Evolutionary conservation across 495 filamentous ascomycete genomes (phyloP).

Genomic region (Corynascus novoguineensis): DNA sequence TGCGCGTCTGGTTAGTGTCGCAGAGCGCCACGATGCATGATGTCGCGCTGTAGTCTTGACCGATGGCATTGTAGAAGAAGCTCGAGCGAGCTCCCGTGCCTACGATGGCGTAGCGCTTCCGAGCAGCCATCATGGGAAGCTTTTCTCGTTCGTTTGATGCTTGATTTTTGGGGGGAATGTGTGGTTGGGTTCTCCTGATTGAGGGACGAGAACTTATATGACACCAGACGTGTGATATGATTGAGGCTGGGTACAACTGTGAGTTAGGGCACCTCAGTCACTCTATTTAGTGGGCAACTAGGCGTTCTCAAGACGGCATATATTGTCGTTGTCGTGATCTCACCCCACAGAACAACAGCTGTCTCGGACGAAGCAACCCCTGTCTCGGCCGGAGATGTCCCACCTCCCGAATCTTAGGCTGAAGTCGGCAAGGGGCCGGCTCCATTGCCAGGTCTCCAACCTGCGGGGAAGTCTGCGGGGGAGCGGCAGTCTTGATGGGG

Average conservation of each 20-base stretch:
- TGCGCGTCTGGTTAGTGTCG: slow-evolving; percentile 45
- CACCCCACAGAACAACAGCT: not conserved
- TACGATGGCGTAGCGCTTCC: slow-evolving; percentile 41
- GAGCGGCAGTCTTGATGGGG: too few relatives aligned
- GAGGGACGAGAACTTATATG: too few relatives aligned
- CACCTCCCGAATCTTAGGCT: slow-evolving; percentile 16
- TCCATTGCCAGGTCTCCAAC: not conserved
- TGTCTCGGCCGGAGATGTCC: slow-evolving; percentile 15
- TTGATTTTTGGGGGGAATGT: not conserved
- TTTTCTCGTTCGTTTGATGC: not conserved
- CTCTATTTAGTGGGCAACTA: too few relatives aligned
- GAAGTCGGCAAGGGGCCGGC: not conserved
- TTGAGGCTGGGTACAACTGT: too few relatives aligned
- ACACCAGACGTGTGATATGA: too few relatives aligned
- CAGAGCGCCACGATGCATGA: slow-evolving; percentile 48
- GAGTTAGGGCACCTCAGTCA: too few relatives aligned
- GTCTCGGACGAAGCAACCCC: not conserved
- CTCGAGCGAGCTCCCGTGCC: slow-evolving; percentile 42
- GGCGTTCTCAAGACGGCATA: not conserved
- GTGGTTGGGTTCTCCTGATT: too few relatives aligned
- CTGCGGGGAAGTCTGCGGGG: slow-evolving; percentile 1
- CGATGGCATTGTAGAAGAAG: slow-evolving; percentile 55
- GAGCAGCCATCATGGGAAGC: slow-evolving; percentile 10
- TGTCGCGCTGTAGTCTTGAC: slow-evolving; percentile 41
- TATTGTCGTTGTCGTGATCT: not conserved